Evolutionary conservation across 177 flowering plant species (phyloP).

Genomic region (Vitis hybrid): DNA sequence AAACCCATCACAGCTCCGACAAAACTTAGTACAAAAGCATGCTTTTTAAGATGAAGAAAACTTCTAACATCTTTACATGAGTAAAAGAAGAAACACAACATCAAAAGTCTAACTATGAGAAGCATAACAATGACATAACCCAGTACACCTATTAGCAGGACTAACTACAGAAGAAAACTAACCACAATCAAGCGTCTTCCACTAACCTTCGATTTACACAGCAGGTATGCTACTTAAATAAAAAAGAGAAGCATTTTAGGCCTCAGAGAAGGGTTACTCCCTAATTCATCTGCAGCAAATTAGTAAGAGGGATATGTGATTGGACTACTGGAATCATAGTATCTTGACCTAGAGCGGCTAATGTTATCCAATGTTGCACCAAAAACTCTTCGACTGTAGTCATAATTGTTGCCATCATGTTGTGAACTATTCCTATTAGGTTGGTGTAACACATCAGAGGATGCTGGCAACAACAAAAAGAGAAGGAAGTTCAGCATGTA

Average conservation of each 20-base stretch:
- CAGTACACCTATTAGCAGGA: no score
- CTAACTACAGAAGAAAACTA: no score
- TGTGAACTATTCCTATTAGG: constrained; percentile 47
- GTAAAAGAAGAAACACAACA: no score
- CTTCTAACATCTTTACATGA: no score
- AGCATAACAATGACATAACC: no score
- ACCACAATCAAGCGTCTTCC: no score
- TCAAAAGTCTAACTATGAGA: no score
- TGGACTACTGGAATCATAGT: constrained; percentile 35
- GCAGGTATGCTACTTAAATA: neutral
- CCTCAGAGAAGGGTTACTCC: neutral
- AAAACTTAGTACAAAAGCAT: no score
- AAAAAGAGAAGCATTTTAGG: neutral
- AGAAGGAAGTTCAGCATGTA: constrained; percentile 8
- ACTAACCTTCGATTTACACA: no score
- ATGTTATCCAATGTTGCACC: constrained; percentile 44
- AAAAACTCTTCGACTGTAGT: constrained; percentile 48
- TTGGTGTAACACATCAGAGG: constrained; percentile 37
- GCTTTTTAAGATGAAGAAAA: no score
- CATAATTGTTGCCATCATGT: constrained; percentile 29
- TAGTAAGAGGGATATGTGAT: constrained; percentile 26
- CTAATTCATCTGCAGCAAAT: constrained; percentile 1
- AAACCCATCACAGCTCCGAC: no score
- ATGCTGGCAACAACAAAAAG: constrained; percentile 32
- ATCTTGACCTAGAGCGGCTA: constrained; percentile 42